Evolutionary conservation across 768 basidiomycete species (phyloP).

Genomic region (Kwoniella bestiolae): DNA sequence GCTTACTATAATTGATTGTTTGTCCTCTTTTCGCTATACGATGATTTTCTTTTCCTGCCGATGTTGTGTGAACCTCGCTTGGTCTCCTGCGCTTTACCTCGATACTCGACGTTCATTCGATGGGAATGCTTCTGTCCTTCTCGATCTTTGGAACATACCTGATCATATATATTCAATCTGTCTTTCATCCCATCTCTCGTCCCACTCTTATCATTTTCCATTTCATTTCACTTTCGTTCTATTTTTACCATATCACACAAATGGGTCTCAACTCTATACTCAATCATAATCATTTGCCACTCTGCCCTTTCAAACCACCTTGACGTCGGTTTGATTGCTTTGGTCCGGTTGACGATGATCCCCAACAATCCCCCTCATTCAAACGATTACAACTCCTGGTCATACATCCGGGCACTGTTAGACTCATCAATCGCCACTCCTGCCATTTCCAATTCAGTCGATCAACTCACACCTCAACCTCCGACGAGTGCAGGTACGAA

Average conservation of each 20-base stretch:
- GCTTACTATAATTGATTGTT: conserved; percentile 2
- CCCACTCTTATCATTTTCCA: background rate
- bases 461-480: conserved; percentile 17
- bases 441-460: background rate
- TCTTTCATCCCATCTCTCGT: background rate
- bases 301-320: background rate
- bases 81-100: background rate
- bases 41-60: background rate
- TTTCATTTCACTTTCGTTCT: background rate
- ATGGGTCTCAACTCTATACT: background rate
- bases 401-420: conserved; percentile 1
- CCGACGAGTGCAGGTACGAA: conserved; percentile 5
- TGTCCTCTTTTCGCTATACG: background rate
- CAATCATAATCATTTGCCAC: conserved; percentile 3
- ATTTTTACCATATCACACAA: background rate
- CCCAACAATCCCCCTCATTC: background rate
- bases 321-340: too few relatives aligned
- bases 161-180: background rate
- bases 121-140: background rate
- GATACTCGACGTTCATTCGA: background rate
- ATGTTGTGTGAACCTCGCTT: background rate
- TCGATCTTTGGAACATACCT: background rate
- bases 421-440: conserved; percentile 16
- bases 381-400: conserved; percentile 6
- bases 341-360: background rate